Base-by-base conservation (phyloP, 805 yeast genomes). In the Kazachstania bromeliacearum region DNA sequence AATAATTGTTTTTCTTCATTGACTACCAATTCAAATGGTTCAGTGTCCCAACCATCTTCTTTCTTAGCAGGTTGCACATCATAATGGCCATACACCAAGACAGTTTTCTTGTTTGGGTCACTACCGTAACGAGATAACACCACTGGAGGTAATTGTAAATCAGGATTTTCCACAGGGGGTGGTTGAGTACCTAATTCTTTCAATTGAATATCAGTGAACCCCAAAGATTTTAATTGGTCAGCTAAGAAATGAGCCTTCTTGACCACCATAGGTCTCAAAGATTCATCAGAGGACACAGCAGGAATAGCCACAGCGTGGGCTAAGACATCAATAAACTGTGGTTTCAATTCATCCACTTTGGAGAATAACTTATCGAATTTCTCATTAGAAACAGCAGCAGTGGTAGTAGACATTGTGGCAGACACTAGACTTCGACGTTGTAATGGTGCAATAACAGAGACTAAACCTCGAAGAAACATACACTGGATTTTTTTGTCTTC, bases 41-140 rank as follows among this genome's bases (percentile, higher is more conserved):
- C 95, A 29, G 92, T 74, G 51, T 70, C 67, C 99, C 99, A 92
- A 27, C 99, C 99, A 57, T 92, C 98, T 50, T 82, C 94, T 40
- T 66, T 47, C 21, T 72, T 64, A 13, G 99, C 99, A 8, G 99
- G 99, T 67, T 92, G 99, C 44, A 92, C 99, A 53, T 92, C 99
- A 63, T 89, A 89, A 60, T 92, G 99, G 33, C 97, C 98, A 58
- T 92, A 92, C 28, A 92, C 78, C 45, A 94, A 71, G 30, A 92
- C 81, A 21, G 87, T 92, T 64, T 85, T 88, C 72, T 88, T 88
- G 22, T 60, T 45, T 27, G 95, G 79, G 56, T 87, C 94, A 19
- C 58, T 56, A 38, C 99, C 99, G 50, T 72, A 79, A 53, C 92
- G 75, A 23, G 92, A 92, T 42, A 92, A 73, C n/a, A 92, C 88